Conservation (phyloP, 1,284 basidiomycete genomes). For the Cutaneotrichosporon daszewskae region DNA sequence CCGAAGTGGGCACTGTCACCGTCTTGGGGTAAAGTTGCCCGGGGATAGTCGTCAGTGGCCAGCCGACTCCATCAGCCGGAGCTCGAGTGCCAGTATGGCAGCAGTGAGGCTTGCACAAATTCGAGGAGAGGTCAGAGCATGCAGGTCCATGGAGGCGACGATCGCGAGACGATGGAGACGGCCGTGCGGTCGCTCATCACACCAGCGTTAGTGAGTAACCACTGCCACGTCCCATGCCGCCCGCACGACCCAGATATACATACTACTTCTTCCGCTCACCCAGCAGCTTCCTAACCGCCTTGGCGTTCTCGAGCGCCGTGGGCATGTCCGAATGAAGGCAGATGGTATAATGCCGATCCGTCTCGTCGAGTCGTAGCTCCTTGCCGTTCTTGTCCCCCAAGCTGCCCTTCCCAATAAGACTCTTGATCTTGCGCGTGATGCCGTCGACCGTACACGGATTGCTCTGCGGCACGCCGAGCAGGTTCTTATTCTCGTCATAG, state of each 20-base stretch:
- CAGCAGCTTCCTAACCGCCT: conserved; percentile 9
- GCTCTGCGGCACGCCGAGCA: conserved; percentile 33
- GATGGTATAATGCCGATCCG: conserved; percentile 60
- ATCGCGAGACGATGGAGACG: no score
- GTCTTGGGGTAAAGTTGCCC: no score
- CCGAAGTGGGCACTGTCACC: no score
- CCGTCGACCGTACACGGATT: conserved; percentile 38
- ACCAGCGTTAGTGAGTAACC: no score
- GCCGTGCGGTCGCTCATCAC: no score
- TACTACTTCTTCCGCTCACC: conserved; percentile 9
- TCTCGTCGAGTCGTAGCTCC: conserved; percentile 6
- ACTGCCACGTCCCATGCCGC: no score
- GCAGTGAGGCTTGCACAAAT: no score
- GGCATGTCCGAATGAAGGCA: conserved; percentile 42
- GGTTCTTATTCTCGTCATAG: conserved; percentile 27
- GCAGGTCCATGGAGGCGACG: no score
- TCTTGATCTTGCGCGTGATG: conserved; percentile 65
- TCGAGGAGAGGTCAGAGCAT: no score
- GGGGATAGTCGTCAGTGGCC: no score
- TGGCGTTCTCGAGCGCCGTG: conserved; percentile 16
- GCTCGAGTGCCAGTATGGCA: no score
- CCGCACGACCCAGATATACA: background rate
- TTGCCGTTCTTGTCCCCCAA: conserved; percentile 17
- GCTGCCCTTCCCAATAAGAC: conserved; percentile 59
- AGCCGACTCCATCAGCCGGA: no score